Percentiles rank a stretch among this genome's conserved stretches.
phyloP scores from a whole-genome alignment of 2,329 filamentous ascomycete species.

The Gnomoniopsis sp. region DNA sequence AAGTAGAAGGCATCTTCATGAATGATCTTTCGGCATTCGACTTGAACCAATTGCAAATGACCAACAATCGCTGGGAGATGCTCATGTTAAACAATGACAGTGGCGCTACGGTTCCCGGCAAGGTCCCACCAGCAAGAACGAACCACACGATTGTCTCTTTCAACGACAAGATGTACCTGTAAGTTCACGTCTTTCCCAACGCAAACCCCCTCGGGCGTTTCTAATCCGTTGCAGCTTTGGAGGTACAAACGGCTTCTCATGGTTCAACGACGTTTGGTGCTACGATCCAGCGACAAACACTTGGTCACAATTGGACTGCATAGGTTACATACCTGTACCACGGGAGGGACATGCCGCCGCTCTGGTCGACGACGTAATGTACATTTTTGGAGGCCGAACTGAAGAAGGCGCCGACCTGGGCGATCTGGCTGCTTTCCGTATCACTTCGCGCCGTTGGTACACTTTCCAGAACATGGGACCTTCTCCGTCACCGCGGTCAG shows the following conservation, averaged over 20 bases:
- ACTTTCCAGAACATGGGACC: constrained; percentile 99
- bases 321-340: constrained; percentile 92
- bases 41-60: constrained; percentile 87
- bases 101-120: constrained; percentile 55
- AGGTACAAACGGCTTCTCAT: constrained; percentile 90
- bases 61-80: constrained; percentile 91
- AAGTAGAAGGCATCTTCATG: constrained; percentile 97
- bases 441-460: constrained; percentile 87
- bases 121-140: constrained; percentile 81
- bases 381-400: constrained; percentile 93
- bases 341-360: constrained; percentile 93
- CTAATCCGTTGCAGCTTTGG: constrained; percentile 65
- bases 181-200: constrained; percentile 36
- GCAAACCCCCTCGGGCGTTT: background rate
- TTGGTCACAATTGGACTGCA: constrained; percentile 90
- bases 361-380: constrained; percentile 97
- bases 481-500: constrained; percentile 86
- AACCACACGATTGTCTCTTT: constrained; percentile 92
- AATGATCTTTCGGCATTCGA: constrained; percentile 96
- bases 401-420: constrained; percentile 91
- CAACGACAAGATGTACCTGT: constrained; percentile 92
- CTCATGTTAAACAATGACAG: constrained; percentile 73
- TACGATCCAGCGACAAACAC: constrained; percentile 81
- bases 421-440: constrained; percentile 77
- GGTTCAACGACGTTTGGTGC: constrained; percentile 99